Evolutionary conservation across 805 yeast species (phyloP), one percentile per base, ranked within the genome.

Genomic region (Allodekkera sacchari): DNA sequence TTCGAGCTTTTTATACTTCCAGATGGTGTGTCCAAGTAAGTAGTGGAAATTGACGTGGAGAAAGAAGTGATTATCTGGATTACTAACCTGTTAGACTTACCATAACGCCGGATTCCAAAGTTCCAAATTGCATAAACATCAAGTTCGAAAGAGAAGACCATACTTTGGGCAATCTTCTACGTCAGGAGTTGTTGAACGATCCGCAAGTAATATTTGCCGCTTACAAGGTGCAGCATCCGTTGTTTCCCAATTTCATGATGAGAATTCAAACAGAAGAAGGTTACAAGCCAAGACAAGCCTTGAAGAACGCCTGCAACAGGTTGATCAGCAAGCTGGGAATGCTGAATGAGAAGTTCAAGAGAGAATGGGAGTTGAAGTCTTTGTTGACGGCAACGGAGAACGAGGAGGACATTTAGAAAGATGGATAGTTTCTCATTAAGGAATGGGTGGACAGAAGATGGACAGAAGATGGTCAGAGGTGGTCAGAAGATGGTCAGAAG

Each of bases 111-210:
- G 99, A 92, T 60, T 77, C 94, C 35, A 83, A 88, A 49, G 92
- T 89, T 22, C 95, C 97, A 15, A 92, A 92, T 55, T 94, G 97
- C 27, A 88, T 94, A 28, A 74, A 88, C 38, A 71, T 92, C 44
- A 85, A 84, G 40, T 85, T 92, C 45, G 97, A 92, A 58, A 80
- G 95, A 53, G 99, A 92, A 57, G 99, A 92, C 57, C 99, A 92
- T 54, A 92, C 99, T 4, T 66, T 92, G 37, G 98, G 95, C 18
- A 92, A 92, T 55, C 58, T 92, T 47, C 68, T 92, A 38, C 73
- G 95, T 52, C 77, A 88, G 18, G 95, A 89, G 53, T 71, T 92
- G 35, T 68, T 85, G 39, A 77, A 77, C 50, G 97, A 92, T 55
- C 76, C 77, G 30, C 76, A 78, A 43, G 99, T 92, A n/a, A 55